Conservation (phyloP, 805 yeast species). For the Candida michaelii region DNA sequence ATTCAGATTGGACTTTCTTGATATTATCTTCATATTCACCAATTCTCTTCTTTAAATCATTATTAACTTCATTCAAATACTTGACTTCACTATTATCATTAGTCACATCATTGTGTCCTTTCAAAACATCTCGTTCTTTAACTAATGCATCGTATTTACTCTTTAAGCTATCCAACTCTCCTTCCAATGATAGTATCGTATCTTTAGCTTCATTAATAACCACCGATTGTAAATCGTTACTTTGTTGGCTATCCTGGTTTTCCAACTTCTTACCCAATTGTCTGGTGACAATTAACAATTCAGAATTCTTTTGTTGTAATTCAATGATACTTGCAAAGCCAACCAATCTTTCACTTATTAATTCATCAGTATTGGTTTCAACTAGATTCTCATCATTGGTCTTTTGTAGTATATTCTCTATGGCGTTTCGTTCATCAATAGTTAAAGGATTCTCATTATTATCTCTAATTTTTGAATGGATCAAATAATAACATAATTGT, state of each 20-base stretch:
- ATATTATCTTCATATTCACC: slow-evolving; percentile 39
- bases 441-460: slow-evolving; percentile 62
- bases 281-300: slow-evolving; percentile 66
- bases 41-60: slow-evolving; percentile 33
- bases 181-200: slow-evolving; percentile 63
- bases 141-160: slow-evolving; percentile 52
- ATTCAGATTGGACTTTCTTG: slow-evolving; percentile 35
- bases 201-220: slow-evolving; percentile 65
- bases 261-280: slow-evolving; percentile 73
- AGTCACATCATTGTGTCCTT: slow-evolving; percentile 36
- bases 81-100: slow-evolving; percentile 16
- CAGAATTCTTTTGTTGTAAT: slow-evolving; percentile 71
- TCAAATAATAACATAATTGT: slow-evolving; percentile 74
- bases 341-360: slow-evolving; percentile 73
- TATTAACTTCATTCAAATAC: slow-evolving; percentile 25
- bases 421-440: slow-evolving; percentile 60
- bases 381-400: slow-evolving; percentile 28
- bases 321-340: slow-evolving; percentile 67
- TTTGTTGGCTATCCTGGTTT: slow-evolving; percentile 49
- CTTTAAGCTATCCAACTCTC: slow-evolving; percentile 53
- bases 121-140: slow-evolving; percentile 70
- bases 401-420: slow-evolving; percentile 51
- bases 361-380: slow-evolving; percentile 65
- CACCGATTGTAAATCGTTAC: slow-evolving; percentile 42
- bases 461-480: slow-evolving; percentile 60